These are phyloP conservation scores for Globisporangium splendens DNA, from an alignment of 352 stramenopile genomes.

Conservation along the genomic window DNA sequence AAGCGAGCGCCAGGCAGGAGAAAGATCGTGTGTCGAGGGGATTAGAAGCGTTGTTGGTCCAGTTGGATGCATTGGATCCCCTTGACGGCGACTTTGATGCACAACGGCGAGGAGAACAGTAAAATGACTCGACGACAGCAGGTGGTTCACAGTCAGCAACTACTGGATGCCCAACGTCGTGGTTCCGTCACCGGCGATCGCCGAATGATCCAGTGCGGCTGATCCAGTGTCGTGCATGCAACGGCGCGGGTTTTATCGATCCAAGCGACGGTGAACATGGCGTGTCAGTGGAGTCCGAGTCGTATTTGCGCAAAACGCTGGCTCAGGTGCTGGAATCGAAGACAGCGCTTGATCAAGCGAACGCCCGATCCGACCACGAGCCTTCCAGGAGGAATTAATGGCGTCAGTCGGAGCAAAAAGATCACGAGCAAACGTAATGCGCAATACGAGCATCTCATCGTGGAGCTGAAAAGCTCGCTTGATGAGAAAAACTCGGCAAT, in stretches of 20 bases:
- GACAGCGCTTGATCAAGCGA: slow-evolving; percentile 33
- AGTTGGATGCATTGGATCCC: slow-evolving; percentile 25
- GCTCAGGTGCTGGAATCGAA: slow-evolving; percentile 59
- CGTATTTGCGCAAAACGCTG: slow-evolving; percentile 61
- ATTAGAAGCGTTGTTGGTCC: slow-evolving; percentile 39
- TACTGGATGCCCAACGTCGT: slow-evolving; percentile 6
- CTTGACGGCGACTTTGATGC: slow-evolving; percentile 3
- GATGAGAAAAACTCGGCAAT: slow-evolving; percentile 41
- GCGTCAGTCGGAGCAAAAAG: neutral
- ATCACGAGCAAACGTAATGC: slow-evolving; percentile 20
- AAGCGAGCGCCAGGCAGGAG: slow-evolving; percentile 35
- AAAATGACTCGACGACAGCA: neutral
- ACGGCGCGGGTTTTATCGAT: slow-evolving; percentile 50
- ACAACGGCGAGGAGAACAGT: neutral
- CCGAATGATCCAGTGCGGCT: slow-evolving; percentile 25
- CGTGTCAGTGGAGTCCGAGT: slow-evolving; percentile 25
- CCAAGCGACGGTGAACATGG: slow-evolving; percentile 11
- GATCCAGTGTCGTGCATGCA: slow-evolving; percentile 50
- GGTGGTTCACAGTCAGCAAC: neutral
- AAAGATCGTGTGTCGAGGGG: slow-evolving; percentile 37
- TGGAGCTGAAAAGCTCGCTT: slow-evolving; percentile 56
- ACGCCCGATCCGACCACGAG: slow-evolving; percentile 9
- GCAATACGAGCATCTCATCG: slow-evolving; percentile 68
- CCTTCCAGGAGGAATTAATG: neutral
- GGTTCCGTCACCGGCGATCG: slow-evolving; percentile 9